Conservation (phyloP, 2,329 filamentous ascomycete genomes). For the Cercospora nicotianae region DNA sequence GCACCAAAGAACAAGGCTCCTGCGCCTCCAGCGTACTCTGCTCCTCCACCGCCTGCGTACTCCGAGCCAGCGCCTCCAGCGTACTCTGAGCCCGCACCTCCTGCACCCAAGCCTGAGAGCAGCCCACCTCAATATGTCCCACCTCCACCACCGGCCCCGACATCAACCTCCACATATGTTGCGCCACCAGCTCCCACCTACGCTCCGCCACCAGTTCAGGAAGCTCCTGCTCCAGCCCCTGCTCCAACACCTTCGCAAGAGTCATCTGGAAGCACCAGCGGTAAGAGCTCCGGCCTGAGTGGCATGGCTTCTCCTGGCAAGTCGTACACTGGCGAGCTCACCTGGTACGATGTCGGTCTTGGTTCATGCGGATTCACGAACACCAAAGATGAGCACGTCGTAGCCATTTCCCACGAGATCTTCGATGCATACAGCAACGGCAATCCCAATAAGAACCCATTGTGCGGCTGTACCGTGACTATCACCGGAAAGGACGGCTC, state of each 20-base stretch:
- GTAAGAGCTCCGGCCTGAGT: conserved; percentile 9
- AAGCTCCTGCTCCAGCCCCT: conserved; percentile 22
- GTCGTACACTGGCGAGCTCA: conserved; percentile 63
- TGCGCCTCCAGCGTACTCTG: conserved; percentile 27
- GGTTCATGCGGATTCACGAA: conserved; percentile 68
- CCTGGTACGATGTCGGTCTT: conserved; percentile 69
- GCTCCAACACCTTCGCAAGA: conserved; percentile 15
- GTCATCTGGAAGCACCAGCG: conserved; percentile 13
- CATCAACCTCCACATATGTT: conserved; percentile 27
- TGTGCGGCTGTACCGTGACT: conserved; percentile 68
- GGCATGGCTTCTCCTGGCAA: conserved; percentile 39
- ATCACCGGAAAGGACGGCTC: conserved; percentile 60
- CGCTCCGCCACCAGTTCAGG: conserved; percentile 21
- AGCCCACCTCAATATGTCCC: conserved; percentile 30
- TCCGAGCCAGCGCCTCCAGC: conserved; percentile 29
- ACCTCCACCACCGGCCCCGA: conserved; percentile 18
- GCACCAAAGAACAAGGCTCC: conserved; percentile 11
- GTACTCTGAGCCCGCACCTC: conserved; percentile 18
- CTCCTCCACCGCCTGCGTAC: conserved; percentile 27
- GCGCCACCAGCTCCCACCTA: conserved; percentile 28
- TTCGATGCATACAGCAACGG: conserved; percentile 55
- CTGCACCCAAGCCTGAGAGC: conserved; percentile 25
- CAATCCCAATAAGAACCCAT: conserved; percentile 64
- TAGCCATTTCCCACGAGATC: conserved; percentile 65
- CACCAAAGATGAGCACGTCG: conserved; percentile 58